Evolutionary conservation across 2,329 filamentous ascomycete genomes (phyloP).

Genomic region (Fusarium torulosum): DNA sequence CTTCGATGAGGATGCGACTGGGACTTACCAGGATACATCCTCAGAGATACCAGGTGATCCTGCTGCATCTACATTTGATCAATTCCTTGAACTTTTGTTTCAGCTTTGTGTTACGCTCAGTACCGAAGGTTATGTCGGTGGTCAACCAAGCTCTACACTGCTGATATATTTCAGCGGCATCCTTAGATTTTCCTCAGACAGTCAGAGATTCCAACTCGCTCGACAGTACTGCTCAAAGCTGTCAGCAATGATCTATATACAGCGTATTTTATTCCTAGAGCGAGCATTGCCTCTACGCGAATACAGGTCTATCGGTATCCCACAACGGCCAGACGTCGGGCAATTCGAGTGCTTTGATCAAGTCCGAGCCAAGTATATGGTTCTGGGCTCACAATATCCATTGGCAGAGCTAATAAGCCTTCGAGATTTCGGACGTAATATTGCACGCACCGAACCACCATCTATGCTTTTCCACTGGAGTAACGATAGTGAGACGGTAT

Average conservation of each 20-base stretch:
- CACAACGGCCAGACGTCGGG: background rate
- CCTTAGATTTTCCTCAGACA: background rate
- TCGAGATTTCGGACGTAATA: background rate
- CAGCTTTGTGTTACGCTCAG: background rate
- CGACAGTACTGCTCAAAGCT: background rate
- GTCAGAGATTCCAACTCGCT: background rate
- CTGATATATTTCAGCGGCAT: conserved; percentile 6
- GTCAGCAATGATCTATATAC: background rate
- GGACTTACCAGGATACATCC: background rate
- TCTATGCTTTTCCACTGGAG: too few relatives aligned
- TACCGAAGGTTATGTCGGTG: background rate
- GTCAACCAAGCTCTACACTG: background rate
- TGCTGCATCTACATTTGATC: background rate
- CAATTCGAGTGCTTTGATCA: background rate
- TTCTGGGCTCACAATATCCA: background rate
- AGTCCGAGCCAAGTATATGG: background rate
- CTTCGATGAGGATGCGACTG: background rate
- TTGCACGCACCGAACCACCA: too few relatives aligned
- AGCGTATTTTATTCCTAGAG: conserved; percentile 1
- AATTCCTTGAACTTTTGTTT: conserved; percentile 3
- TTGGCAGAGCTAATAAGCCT: conserved; percentile 1
- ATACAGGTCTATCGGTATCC: background rate
- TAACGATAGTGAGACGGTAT: too few relatives aligned
- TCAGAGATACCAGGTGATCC: background rate
- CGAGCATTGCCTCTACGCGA: background rate